phyloP scores from a whole-genome alignment of 2,329 filamentous ascomycete genomes.

The Aspergillus sp. region DNA sequence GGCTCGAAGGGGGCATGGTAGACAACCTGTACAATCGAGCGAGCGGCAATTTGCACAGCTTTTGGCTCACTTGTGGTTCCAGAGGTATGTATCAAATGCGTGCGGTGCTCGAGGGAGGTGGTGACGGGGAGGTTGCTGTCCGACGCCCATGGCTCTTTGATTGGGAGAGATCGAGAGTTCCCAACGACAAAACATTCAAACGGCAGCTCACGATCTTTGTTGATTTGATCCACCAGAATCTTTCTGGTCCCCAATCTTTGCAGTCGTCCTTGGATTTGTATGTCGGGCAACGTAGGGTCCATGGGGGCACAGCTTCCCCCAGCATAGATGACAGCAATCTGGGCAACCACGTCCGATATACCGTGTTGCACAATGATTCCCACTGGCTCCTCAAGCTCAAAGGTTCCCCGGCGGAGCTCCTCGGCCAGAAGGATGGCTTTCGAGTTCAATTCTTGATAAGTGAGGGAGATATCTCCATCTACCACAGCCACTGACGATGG shows the following conservation, averaged over 20 bases:
- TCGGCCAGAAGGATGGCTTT: constrained; percentile 4
- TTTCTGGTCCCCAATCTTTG: constrained; percentile 4
- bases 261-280: constrained; percentile 12
- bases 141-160: background rate
- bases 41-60: constrained; percentile 16
- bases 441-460: constrained; percentile 8
- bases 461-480: constrained; percentile 5
- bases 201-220: background rate
- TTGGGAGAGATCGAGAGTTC: background rate
- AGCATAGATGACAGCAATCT: constrained; percentile 18
- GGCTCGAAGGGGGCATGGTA: constrained; percentile 13
- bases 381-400: constrained; percentile 10
- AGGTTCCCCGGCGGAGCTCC: background rate
- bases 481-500: constrained; percentile 6
- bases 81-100: constrained; percentile 18
- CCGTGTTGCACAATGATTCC: constrained; percentile 15
- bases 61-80: constrained; percentile 18
- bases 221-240: constrained; percentile 7
- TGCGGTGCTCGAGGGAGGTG: constrained; percentile 6
- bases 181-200: constrained; percentile 1
- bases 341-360: constrained; percentile 12
- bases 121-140: constrained; percentile 1
- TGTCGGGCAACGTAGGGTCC: constrained; percentile 14
- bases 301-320: constrained; percentile 17
- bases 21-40: constrained; percentile 15